These are phyloP conservation scores for Micromonas pusilla DNA, from an alignment of 139 green algal genomes.

Conservation along the genomic window DNA sequence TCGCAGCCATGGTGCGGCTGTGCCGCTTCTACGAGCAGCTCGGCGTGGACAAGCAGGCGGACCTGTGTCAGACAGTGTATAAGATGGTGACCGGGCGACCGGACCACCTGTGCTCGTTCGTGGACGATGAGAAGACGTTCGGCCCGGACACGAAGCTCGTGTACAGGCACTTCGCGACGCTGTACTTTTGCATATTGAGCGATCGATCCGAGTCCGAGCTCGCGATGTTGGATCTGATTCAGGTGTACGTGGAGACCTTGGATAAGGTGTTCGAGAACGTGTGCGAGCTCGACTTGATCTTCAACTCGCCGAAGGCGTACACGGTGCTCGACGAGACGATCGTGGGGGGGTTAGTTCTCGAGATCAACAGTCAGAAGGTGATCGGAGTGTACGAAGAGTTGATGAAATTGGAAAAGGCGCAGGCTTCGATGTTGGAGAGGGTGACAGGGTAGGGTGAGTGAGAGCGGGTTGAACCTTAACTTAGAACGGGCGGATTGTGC, in stretches of 20 bases:
- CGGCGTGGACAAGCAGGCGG: slow-evolving; percentile 21
- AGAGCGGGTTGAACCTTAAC: no score
- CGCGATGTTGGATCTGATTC: slow-evolving; percentile 47
- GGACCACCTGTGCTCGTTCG: slow-evolving; percentile 37
- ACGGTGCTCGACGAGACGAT: slow-evolving; percentile 45
- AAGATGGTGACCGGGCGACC: slow-evolving; percentile 20
- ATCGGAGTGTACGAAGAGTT: slow-evolving; percentile 25
- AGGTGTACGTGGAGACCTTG: slow-evolving; percentile 69
- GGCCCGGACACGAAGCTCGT: slow-evolving; percentile 42
- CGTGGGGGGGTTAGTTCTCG: slow-evolving; percentile 39
- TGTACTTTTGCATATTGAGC: slow-evolving; percentile 42
- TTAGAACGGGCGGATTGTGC: no score
- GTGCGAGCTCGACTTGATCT: slow-evolving; percentile 92
- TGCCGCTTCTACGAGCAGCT: slow-evolving; percentile 25
- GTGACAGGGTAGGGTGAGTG: no score
- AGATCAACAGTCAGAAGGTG: slow-evolving; percentile 30
- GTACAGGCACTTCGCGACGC: slow-evolving; percentile 44
- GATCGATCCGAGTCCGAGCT: slow-evolving; percentile 43
- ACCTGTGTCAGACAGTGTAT: slow-evolving; percentile 24
- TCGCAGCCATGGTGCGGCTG: slow-evolving; percentile 12
- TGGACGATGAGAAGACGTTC: slow-evolving; percentile 38
- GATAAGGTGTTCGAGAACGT: slow-evolving; percentile 74
- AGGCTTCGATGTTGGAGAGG: slow-evolving; percentile 11
- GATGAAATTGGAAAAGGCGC: slow-evolving; percentile 21
- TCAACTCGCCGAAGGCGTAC: slow-evolving; percentile 68